Percentiles rank a stretch among this genome's conserved stretches.
Conservation (phyloP, 1,284 basidiomycete species). For the Leccinum variabile region DNA sequence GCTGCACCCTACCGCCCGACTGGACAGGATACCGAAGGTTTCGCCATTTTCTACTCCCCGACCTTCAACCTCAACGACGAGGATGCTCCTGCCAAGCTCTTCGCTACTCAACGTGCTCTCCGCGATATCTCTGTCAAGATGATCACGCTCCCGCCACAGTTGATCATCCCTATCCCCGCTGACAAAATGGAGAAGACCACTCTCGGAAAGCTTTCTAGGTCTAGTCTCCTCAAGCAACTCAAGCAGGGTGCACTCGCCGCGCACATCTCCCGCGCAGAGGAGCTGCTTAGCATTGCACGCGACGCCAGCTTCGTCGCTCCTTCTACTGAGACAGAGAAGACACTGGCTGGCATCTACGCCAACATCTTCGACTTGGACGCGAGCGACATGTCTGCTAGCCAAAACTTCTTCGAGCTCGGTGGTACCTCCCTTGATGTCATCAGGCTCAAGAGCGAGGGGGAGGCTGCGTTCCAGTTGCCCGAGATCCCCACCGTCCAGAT, state of each 20-base stretch:
- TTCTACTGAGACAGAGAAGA: conserved; percentile 32
- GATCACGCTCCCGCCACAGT: conserved; percentile 30
- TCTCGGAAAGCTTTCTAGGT: conserved; percentile 34
- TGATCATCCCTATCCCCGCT: conserved; percentile 31
- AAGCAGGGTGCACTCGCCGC: conserved; percentile 32
- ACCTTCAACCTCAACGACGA: conserved; percentile 24
- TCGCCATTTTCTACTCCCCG: conserved; percentile 34
- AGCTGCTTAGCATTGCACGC: conserved; percentile 30
- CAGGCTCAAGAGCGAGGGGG: conserved; percentile 37
- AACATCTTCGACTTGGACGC: conserved; percentile 29
- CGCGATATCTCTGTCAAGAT: conserved; percentile 27
- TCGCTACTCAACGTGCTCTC: conserved; percentile 23
- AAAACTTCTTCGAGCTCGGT: conserved; percentile 37
- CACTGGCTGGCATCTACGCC: conserved; percentile 29
- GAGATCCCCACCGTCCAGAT: conserved; percentile 45
- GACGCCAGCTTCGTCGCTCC: conserved; percentile 26
- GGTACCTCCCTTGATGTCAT: conserved; percentile 37
- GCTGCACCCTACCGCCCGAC: conserved; percentile 38
- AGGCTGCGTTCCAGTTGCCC: conserved; percentile 35
- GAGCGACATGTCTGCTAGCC: conserved; percentile 28
- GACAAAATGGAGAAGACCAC: conserved; percentile 36
- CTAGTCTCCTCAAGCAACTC: conserved; percentile 31
- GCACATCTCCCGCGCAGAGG: conserved; percentile 32
- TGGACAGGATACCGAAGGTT: conserved; percentile 35
- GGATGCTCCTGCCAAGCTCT: conserved; percentile 23